Percentiles rank a stretch among this genome's conserved stretches.
These are phyloP conservation scores for Fusarium caatingaense DNA, from an alignment of 2,329 filamentous ascomycete genomes.

Conservation along the genomic window DNA sequence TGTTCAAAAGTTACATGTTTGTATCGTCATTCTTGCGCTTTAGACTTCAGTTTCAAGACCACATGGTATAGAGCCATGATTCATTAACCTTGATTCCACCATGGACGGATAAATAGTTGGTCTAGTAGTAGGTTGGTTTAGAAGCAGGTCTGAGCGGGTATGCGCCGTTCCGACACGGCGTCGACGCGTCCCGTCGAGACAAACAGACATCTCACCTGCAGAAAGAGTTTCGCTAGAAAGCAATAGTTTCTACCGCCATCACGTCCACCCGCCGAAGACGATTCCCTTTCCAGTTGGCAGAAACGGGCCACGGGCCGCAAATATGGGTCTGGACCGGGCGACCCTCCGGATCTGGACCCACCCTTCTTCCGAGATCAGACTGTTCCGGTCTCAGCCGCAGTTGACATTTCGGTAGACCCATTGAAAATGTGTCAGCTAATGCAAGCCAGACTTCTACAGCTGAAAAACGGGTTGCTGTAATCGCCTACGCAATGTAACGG, in stretches of 20 bases:
- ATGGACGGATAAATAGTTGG: not conserved
- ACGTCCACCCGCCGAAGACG: slow-evolving; percentile 1
- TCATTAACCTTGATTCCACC: slow-evolving; percentile 22
- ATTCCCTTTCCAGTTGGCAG: not conserved
- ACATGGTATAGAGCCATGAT: slow-evolving; percentile 30
- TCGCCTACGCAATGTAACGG: not conserved
- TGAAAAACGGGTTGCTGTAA: not conserved
- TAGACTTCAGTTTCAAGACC: slow-evolving; percentile 4
- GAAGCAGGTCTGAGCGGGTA: slow-evolving; percentile 5
- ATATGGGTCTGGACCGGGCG: slow-evolving; percentile 30
- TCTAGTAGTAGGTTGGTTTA: not conserved
- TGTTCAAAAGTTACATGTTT: not conserved
- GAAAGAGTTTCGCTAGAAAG: slow-evolving; percentile 18
- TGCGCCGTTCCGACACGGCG: slow-evolving; percentile 37
- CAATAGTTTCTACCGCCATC: slow-evolving; percentile 6
- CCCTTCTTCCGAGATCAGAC: slow-evolving; percentile 18
- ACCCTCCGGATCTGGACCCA: slow-evolving; percentile 4
- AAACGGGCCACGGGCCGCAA: slow-evolving; percentile 28
- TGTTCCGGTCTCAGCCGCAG: slow-evolving; percentile 6
- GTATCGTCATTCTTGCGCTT: slow-evolving; percentile 17
- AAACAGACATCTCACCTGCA: slow-evolving; percentile 9
- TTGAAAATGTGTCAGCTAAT: slow-evolving; percentile 1
- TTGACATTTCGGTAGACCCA: not conserved
- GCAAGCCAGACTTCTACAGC: not conserved
- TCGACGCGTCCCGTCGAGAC: slow-evolving; percentile 32